A percentile compares a stretch with the other conserved stretches of the same genome.
Conservation (phyloP, 768 basidiomycete genomes). For the Sarcodon sp. region DNA sequence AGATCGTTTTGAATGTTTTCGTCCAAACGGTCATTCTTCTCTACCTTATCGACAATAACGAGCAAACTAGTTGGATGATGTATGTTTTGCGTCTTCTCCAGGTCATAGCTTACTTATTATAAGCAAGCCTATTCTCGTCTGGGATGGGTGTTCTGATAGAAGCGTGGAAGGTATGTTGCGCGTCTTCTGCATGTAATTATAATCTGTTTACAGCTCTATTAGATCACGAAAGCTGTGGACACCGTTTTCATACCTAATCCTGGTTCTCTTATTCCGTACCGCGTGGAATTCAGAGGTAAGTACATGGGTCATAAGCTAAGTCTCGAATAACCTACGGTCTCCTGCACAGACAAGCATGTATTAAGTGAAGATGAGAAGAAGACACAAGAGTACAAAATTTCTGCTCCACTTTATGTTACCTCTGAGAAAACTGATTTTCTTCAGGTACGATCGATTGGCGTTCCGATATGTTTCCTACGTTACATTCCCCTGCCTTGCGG, state of each 20-base stretch:
- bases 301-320: conserved; percentile 6
- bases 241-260: conserved; percentile 54
- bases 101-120: neutral
- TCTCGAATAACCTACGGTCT: conserved; percentile 4
- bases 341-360: conserved; percentile 72
- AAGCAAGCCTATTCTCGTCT: conserved; percentile 50
- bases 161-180: conserved; percentile 73
- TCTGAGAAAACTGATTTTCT: neutral
- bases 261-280: conserved; percentile 66
- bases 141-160: conserved; percentile 76
- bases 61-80: conserved; percentile 97
- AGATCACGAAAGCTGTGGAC: conserved; percentile 89
- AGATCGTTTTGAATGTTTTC: conserved; percentile 88
- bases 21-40: conserved; percentile 84
- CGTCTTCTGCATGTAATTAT: neutral
- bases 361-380: conserved; percentile 96
- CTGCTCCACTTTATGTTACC: neutral
- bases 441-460: conserved; percentile 80
- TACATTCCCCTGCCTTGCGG: conserved; percentile 68
- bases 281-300: conserved; percentile 69
- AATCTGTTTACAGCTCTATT: neutral
- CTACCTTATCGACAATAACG: conserved; percentile 91
- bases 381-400: conserved; percentile 75
- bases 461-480: conserved; percentile 92
- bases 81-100: neutral